Conservation (phyloP, 2,329 filamentous ascomycete genomes). For the Penicillium sp. region DNA sequence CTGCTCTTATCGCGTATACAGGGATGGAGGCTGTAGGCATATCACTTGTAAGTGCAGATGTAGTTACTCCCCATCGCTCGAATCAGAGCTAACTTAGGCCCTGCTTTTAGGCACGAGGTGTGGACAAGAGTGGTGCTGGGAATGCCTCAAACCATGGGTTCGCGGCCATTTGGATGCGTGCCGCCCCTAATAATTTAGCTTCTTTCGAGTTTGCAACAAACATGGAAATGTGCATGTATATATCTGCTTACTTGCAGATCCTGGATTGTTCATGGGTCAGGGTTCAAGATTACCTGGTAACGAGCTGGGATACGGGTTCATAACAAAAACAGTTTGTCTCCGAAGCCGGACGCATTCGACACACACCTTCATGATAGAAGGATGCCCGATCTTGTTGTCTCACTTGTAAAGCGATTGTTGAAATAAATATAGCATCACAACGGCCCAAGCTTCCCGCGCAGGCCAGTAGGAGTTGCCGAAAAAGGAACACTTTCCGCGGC, state of each 20-base stretch:
- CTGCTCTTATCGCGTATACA: slow-evolving; percentile 6
- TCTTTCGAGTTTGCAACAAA: slow-evolving; percentile 2
- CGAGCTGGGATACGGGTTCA: neutral
- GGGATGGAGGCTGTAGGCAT: slow-evolving; percentile 2
- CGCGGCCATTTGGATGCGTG: neutral
- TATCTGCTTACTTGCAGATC: slow-evolving; percentile 3
- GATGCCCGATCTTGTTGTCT: neutral
- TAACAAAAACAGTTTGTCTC: neutral
- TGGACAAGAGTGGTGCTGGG: neutral
- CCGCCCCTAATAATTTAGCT: neutral
- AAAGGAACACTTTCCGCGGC: neutral
- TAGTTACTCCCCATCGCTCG: neutral
- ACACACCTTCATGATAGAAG: neutral
- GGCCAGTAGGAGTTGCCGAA: neutral
- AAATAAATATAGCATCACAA: slow-evolving; percentile 3
- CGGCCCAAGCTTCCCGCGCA: neutral
- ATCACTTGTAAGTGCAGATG: slow-evolving; percentile 2
- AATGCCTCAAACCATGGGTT: neutral
- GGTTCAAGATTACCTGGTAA: neutral
- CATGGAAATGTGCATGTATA: neutral
- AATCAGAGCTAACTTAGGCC: neutral
- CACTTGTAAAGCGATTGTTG: slow-evolving; percentile 2
- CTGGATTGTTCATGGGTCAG: neutral
- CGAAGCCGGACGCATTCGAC: neutral
- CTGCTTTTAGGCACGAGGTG: neutral